A percentile compares a stretch with the other conserved stretches of the same genome.
These are phyloP conservation scores for Lithospermum erythrorhizon DNA, from an alignment of 257 asterid species.

Conservation along the genomic window DNA sequence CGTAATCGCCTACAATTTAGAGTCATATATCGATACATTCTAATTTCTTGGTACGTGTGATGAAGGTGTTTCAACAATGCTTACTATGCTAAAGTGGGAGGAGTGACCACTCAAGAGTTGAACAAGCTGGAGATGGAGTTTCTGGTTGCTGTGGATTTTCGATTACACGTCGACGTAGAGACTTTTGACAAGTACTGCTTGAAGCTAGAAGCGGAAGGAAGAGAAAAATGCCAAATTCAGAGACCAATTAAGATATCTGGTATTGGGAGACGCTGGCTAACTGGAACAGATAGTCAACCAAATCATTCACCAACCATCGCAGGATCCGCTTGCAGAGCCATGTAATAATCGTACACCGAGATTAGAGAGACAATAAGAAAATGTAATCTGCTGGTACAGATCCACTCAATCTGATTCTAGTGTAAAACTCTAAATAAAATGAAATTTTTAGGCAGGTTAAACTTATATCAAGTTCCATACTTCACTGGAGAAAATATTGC, in stretches of 20 bases:
- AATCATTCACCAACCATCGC: slow-evolving; percentile 6
- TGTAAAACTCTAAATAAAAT: too few relatives aligned
- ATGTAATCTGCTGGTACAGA: too few relatives aligned
- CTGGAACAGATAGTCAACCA: slow-evolving; percentile 5
- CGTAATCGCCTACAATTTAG: not conserved
- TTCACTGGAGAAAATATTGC: too few relatives aligned
- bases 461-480: too few relatives aligned
- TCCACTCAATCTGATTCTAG: too few relatives aligned
- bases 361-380: too few relatives aligned
- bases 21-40: not conserved
- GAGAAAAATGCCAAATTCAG: slow-evolving; percentile 12
- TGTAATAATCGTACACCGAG: not conserved
- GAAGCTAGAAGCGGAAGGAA: slow-evolving; percentile 22
- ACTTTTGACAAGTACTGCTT: slow-evolving; percentile 21
- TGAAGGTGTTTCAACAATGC: slow-evolving; percentile 35
- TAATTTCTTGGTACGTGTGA: not conserved
- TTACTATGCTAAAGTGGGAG: slow-evolving; percentile 38
- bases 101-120: slow-evolving; percentile 27
- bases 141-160: slow-evolving; percentile 20
- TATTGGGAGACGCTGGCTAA: slow-evolving; percentile 14
- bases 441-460: too few relatives aligned
- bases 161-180: slow-evolving; percentile 19
- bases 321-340: slow-evolving; percentile 21
- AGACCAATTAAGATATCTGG: slow-evolving; percentile 21
- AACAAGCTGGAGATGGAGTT: slow-evolving; percentile 36